These are phyloP conservation scores for Saturnispora ahearnii DNA, from an alignment of 805 yeast species.

Conservation along the genomic window DNA sequence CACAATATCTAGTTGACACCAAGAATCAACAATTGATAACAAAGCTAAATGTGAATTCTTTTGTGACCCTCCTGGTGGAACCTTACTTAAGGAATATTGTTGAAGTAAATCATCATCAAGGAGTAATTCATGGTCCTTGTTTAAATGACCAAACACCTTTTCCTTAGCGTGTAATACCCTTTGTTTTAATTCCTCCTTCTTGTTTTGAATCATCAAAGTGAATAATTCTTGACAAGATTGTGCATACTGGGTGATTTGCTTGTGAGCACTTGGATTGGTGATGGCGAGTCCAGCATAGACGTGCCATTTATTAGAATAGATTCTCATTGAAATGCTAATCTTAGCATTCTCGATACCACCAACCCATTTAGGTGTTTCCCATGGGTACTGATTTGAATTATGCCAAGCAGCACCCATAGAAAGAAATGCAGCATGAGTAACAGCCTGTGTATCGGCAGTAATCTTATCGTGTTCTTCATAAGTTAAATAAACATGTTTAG, in stretches of 20 bases:
- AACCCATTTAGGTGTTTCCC: slow-evolving; percentile 78
- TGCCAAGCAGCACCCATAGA: slow-evolving; percentile 98
- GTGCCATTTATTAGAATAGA: slow-evolving; percentile 93
- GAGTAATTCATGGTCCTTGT: slow-evolving; percentile 45
- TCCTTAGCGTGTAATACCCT: slow-evolving; percentile 61
- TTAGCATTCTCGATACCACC: slow-evolving; percentile 97
- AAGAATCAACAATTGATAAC: slow-evolving; percentile 86
- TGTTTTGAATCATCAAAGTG: slow-evolving; percentile 70
- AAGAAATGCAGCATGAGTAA: slow-evolving; percentile 93
- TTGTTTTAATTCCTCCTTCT: slow-evolving; percentile 44
- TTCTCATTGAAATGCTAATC: slow-evolving; percentile 83
- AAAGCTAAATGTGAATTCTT: slow-evolving; percentile 89
- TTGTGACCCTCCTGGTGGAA: slow-evolving; percentile 54
- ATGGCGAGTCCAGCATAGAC: slow-evolving; percentile 97
- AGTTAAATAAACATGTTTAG: slow-evolving; percentile 65
- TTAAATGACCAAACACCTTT: slow-evolving; percentile 64
- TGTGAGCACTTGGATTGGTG: slow-evolving; percentile 90
- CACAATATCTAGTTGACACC: slow-evolving; percentile 75
- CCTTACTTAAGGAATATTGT: slow-evolving; percentile 66
- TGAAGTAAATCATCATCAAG: slow-evolving; percentile 74
- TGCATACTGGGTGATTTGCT: slow-evolving; percentile 84
- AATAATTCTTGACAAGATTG: slow-evolving; percentile 74
- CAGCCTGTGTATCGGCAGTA: slow-evolving; percentile 98
- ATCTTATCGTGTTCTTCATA: slow-evolving; percentile 90
- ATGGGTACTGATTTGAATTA: slow-evolving; percentile 73